phyloP scores from a whole-genome alignment of 2,329 filamentous ascomycete species.

The Sarocladium strictum region DNA sequence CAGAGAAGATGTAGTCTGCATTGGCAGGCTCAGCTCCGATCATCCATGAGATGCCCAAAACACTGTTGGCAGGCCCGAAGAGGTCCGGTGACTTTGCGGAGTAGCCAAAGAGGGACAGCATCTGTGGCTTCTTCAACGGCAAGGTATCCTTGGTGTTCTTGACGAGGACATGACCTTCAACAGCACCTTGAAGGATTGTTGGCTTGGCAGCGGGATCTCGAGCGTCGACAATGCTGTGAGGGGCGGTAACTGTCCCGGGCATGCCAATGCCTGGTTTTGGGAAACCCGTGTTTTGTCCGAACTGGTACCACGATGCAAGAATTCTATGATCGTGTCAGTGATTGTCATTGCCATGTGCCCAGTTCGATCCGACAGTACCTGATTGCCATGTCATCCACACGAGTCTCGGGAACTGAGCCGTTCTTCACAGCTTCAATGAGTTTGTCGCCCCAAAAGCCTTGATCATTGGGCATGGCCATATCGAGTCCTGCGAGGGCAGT shows the following conservation, averaged over 20 bases:
- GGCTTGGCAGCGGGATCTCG: slow-evolving; percentile 35
- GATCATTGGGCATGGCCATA: slow-evolving; percentile 25
- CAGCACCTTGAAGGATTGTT: slow-evolving; percentile 45
- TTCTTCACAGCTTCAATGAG: slow-evolving; percentile 42
- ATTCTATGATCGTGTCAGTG: slow-evolving; percentile 38
- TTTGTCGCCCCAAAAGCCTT: slow-evolving; percentile 38
- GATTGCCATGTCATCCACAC: slow-evolving; percentile 39
- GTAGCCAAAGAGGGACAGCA: slow-evolving; percentile 58
- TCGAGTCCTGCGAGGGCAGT: slow-evolving; percentile 18
- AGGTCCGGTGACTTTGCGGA: slow-evolving; percentile 43
- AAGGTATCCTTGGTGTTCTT: slow-evolving; percentile 53
- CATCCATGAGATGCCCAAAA: slow-evolving; percentile 27
- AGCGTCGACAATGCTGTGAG: slow-evolving; percentile 49
- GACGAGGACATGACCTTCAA: slow-evolving; percentile 58
- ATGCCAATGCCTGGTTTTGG: slow-evolving; percentile 51
- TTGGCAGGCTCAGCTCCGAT: slow-evolving; percentile 50
- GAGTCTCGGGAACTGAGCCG: slow-evolving; percentile 32
- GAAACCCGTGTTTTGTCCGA: slow-evolving; percentile 40
- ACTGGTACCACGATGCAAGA: slow-evolving; percentile 44
- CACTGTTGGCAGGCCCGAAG: slow-evolving; percentile 30
- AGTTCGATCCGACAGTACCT: background rate
- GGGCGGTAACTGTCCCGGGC: slow-evolving; percentile 38
- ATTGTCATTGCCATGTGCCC: background rate
- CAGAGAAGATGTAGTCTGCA: slow-evolving; percentile 22
- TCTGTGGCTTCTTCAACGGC: slow-evolving; percentile 42